Evolutionary conservation across 2,329 filamentous ascomycete species (phyloP), one percentile per base, ranked within the genome.

Genomic region (Colletotrichum filicis): DNA sequence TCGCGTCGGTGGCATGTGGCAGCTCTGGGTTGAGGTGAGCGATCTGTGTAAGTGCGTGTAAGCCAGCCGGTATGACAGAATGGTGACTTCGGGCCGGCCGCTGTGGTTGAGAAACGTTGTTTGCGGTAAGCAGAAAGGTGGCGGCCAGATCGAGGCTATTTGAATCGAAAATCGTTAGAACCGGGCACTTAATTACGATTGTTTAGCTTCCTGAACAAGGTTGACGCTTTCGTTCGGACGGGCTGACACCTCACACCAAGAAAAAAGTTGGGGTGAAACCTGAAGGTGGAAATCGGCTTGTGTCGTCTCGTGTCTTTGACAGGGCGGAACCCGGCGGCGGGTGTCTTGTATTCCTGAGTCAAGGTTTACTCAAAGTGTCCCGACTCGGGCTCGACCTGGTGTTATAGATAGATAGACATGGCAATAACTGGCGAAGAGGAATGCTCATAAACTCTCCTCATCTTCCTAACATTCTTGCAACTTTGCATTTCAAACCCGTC

Each of bases 271-370:
- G 22, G n/a, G 42, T 55, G 52, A 55, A 55, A 55, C 52, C n/a
- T 14, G 52, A 24, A 26, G 16, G n/a, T 26, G 24, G 52, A 26
- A 55, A 55, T 26, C 52, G 2, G 69, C 74, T 14, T 73, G 73
- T 42, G 76, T 77, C 4, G 75, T 76, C 56, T 76, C 78, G 30
- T 78, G 75, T 30, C 77, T 75, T 12, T 66, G 77, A 2, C 76
- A 75, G 60, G 79, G 75, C 3, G 78, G 75, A 6, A 79, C 52
- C 77, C 1, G 77, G 63, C 4, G 78, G 66, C 28, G 78, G 37
- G 37, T 42, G 37, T 42, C 37, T 76, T 2, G 75, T 76, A 74
- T 76, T 78, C 2, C 52, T 1, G 19, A 55, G 52, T 9, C 52
- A 26, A 55, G 52, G 24, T 11, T 63, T n/a, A 76, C 75, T 1